Evolutionary conservation across 148 eudicot species (phyloP), one percentile per base, ranked within the genome.

Genomic region (Rhododendron ovatum): DNA sequence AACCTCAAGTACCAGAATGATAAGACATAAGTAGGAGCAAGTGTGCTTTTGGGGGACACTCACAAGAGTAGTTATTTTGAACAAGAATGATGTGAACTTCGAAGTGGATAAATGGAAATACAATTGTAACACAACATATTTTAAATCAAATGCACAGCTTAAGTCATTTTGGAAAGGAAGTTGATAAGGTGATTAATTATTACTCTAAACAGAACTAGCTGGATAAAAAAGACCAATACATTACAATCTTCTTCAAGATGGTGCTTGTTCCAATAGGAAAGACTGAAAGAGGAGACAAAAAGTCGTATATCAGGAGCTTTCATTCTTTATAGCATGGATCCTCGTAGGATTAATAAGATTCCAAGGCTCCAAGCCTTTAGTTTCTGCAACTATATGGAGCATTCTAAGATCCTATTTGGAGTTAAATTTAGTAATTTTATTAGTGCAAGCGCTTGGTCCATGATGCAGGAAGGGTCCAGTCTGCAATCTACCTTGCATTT

Each of bases 401-500:
- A 11, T 84, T 50, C 35, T 33, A 33, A 33, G 85, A 26, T 63
- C 47, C 33, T 51, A 84, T 81, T 74, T 51, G 22, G 22, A 24
- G 76, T 71, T 71, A 33, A 65, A 26, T 71, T 13, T 67, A 67
- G 24, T 11, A 69, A 69, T 35, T 22, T 7, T 50, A 4, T 24
- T 83, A 6, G 76, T 35, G 33, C 55, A 65, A 65, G 59, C 26
- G 8, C 30, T 59, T 83, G 55, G 7, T 2, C 8, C 26, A 22
- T 53, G n/a, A 84, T 74, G 86, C 89, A 90, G 93, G 71, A 83
- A 85, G 77, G 50, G 63, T 53, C 61, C 22, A 41, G 63, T 9
- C 74, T 45, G 51, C 47, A 83, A 43, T 92, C 94, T 50, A 92
- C 93, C 50, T 84, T 96, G 86, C 90, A 95, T 86, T 86, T 96